Base-by-base conservation (phyloP, 2,329 filamentous ascomycete species). In the Cladophialophora exuberans region DNA sequence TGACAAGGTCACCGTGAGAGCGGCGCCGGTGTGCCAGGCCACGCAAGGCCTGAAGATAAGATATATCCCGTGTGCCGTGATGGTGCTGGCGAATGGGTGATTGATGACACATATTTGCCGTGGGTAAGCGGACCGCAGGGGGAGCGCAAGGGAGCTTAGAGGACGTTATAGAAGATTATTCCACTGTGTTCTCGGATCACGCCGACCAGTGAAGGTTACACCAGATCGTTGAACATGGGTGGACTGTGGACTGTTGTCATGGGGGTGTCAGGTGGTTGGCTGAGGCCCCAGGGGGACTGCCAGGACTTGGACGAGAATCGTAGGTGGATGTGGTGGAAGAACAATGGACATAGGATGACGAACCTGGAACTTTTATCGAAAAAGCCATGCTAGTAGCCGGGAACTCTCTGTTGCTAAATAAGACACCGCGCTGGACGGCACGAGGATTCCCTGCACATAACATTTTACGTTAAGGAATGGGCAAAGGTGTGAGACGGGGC, bases 351-450 rank as follows among this genome's bases (percentile, higher is more conserved):
- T n/a, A n/a, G n/a, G 39, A 42, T 42, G 39, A 42, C 39, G 39
- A 42, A n/a, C 18, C 39, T 42, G 39, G 17, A 23, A 42, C 18
- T 22, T 26, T 25, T 22, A 42, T 6, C 17, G 22, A 22, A 13
- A 42, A 42, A 22, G 20, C 18, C 26, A 18, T 25, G 6, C 7
- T 22, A 22, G 39, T 42, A 42, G 39, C 22, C 26, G n/a, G n/a
- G n/a, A n/a, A n/a, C n/a, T n/a, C n/a, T n/a, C n/a, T n/a, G n/a
- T n/a, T n/a, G n/a, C n/a, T n/a, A n/a, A n/a, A n/a, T n/a, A n/a
- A 42, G 22, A 22, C 39, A 46, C 26, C 35, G 52, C 49, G 51
- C 56, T 52, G 52, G 18, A 42, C 51, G 51, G 56, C 25, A 45
- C n/a, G n/a, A n/a, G n/a, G n/a, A n/a, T n/a, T n/a, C n/a, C n/a